phyloP scores from a whole-genome alignment of 257 asterid species.

The Catharanthus roseus region DNA sequence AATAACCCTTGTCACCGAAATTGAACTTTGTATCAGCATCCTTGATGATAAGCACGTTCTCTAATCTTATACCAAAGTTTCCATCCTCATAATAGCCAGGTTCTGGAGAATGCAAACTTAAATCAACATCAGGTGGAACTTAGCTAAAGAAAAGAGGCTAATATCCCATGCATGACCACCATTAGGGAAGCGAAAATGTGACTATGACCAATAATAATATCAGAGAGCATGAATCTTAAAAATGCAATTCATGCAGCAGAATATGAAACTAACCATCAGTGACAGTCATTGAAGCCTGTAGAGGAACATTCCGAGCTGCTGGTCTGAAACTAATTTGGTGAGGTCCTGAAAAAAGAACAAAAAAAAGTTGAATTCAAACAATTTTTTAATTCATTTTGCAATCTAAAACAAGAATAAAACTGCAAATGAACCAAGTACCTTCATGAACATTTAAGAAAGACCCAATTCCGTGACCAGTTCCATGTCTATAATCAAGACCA shows the following conservation, averaged over 20 bases:
- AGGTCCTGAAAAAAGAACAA: conserved; percentile 47
- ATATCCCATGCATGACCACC: not conserved
- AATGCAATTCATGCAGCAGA: not conserved
- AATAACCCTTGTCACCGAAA: conserved; percentile 76
- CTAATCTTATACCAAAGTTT: conserved; percentile 86
- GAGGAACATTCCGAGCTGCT: conserved; percentile 59
- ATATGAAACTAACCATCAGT: conserved; percentile 61
- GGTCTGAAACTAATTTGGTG: conserved; percentile 94
- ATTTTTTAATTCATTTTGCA: not conserved
- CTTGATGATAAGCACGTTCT: conserved; percentile 80
- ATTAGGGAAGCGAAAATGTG: not conserved
- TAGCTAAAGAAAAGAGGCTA: not conserved
- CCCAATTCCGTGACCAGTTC: conserved; percentile 98
- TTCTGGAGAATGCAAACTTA: conserved; percentile 43
- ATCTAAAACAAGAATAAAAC: not conserved
- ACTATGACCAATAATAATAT: not conserved
- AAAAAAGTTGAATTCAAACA: not conserved
- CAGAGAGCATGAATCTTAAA: not conserved
- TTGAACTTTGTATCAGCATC: conserved; percentile 89
- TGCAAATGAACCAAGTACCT: conserved; percentile 37
- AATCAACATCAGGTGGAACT: not conserved
- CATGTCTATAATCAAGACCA: conserved; percentile 98
- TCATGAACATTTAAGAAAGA: conserved; percentile 94
- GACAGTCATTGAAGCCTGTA: conserved; percentile 90
- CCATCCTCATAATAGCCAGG: conserved; percentile 99